Conservation (phyloP, 495 filamentous ascomycete genomes). For the Podospora pseudopauciseta region DNA sequence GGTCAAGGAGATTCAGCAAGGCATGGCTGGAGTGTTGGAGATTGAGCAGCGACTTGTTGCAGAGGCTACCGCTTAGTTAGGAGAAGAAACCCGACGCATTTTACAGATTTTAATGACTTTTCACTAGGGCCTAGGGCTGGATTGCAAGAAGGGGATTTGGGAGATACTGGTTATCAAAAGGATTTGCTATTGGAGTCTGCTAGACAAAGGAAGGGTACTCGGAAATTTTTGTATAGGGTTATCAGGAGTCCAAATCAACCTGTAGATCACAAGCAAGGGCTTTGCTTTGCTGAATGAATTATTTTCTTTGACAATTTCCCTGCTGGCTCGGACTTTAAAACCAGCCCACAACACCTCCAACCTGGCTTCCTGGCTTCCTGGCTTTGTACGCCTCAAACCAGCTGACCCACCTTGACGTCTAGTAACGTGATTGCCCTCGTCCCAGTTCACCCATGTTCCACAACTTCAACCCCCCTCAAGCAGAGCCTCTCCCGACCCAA, state of each 20-base stretch:
- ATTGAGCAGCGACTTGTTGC: constrained; percentile 11
- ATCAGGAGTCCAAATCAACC: background rate
- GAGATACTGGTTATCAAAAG: background rate
- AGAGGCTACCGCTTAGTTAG: background rate
- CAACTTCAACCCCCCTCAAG: background rate
- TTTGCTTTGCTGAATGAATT: background rate
- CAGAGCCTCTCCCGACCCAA: background rate
- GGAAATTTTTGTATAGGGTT: background rate
- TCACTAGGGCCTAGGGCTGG: background rate
- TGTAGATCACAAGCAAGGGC: background rate
- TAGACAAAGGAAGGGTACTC: background rate
- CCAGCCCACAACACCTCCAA: background rate
- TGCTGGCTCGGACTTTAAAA: background rate
- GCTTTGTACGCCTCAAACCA: background rate
- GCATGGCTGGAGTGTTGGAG: constrained; percentile 17
- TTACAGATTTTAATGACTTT: background rate
- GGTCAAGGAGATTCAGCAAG: constrained; percentile 15
- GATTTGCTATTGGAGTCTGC: background rate
- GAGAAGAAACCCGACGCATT: background rate
- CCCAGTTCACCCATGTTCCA: no score
- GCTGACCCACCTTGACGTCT: background rate
- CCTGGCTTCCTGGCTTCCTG: no score
- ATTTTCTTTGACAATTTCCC: background rate
- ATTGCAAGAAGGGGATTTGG: background rate
- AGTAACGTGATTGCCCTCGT: background rate